phyloP scores from a whole-genome alignment of 2,329 filamentous ascomycete genomes.

The Colletotrichum lindemuthianum region DNA sequence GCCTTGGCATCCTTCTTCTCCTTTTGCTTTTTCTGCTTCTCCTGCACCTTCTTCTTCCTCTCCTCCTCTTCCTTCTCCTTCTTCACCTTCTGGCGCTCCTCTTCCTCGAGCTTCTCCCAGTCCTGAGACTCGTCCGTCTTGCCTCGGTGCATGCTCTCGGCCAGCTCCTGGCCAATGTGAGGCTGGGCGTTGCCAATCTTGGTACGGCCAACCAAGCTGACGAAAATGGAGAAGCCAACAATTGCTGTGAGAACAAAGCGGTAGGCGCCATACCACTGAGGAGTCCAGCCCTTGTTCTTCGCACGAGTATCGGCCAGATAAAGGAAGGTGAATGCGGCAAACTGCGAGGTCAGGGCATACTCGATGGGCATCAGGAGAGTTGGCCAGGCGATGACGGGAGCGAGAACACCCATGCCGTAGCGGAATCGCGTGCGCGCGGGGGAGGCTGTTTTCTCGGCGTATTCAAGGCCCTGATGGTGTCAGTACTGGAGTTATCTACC shows the following conservation, averaged over 20 bases:
- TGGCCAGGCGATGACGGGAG: constrained; percentile 87
- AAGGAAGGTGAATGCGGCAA: constrained; percentile 83
- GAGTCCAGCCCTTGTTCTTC: constrained; percentile 79
- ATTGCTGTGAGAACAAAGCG: constrained; percentile 93
- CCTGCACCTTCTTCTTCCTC: constrained; percentile 47
- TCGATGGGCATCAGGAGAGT: constrained; percentile 86
- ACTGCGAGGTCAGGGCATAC: constrained; percentile 87
- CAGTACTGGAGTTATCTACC: background rate
- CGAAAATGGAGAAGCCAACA: constrained; percentile 83
- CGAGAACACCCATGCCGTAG: constrained; percentile 84
- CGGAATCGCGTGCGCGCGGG: constrained; percentile 75
- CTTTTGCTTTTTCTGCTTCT: constrained; percentile 45
- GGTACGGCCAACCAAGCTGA: constrained; percentile 83
- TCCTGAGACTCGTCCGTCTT: constrained; percentile 51
- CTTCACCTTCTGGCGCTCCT: constrained; percentile 50
- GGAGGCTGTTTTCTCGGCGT: constrained; percentile 73
- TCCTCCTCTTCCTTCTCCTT: constrained; percentile 53
- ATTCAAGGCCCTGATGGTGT: constrained; percentile 74
- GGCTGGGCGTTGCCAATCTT: constrained; percentile 66
- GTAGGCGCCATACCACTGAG: constrained; percentile 87
- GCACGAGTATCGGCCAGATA: constrained; percentile 87
- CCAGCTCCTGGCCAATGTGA: constrained; percentile 48
- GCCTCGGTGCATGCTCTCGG: constrained; percentile 51
- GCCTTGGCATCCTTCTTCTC: constrained; percentile 37
- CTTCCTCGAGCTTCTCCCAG: constrained; percentile 57